Base-by-base conservation (phyloP, 306 rosid genomes). In the Hippophae tibetana region DNA sequence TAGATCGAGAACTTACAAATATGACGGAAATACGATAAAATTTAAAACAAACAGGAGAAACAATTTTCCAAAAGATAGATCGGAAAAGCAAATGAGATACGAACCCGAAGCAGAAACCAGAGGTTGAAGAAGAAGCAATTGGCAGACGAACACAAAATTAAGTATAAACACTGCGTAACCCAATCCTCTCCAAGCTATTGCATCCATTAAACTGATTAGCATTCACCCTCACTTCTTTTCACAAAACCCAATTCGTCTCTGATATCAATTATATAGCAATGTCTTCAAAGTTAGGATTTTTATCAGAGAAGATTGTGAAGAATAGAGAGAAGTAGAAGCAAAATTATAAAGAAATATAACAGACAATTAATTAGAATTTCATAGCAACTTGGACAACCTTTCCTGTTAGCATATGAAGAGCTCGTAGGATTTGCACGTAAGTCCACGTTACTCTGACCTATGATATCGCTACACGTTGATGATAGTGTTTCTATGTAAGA, bases 81-180 rank as follows among this genome's bases (percentile, higher is more conserved):
- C 68, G 69, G 63, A 54, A 47, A 48, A 54, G 26, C 7, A 43
- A 62, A 4, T 43, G 42, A 61, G 46, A 10, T 46, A 58, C 64
- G 51, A 56, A 93, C 99, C 97, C 60, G 69, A 45, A 77, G 94
- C 95, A 56, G 95, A 86, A 60, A 92, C 98, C 25, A 93, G 81
- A 68, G 99, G 95, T 50, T 88, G 99, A 61, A 89, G 89, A 44
- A 86, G 89, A 52, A 93, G 79, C 61, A 87, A 75, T 63, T 88
- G 95, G 58, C 94, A 82, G 43, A 82, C 69, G 47, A 93, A 68
- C 52, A 82, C 97, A 57, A 88, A 88, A 70, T 92, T 75, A 73
- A 92, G 89, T 42, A 86, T 58, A 63, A 82, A 83, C 7, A 69
- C 67, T 3, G 94, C 54, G 73, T 72, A 81, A 12, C 72, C 57